These are phyloP conservation scores for Labyrinthula sp. DNA, from an alignment of 352 stramenopile species.

Conservation along the genomic window DNA sequence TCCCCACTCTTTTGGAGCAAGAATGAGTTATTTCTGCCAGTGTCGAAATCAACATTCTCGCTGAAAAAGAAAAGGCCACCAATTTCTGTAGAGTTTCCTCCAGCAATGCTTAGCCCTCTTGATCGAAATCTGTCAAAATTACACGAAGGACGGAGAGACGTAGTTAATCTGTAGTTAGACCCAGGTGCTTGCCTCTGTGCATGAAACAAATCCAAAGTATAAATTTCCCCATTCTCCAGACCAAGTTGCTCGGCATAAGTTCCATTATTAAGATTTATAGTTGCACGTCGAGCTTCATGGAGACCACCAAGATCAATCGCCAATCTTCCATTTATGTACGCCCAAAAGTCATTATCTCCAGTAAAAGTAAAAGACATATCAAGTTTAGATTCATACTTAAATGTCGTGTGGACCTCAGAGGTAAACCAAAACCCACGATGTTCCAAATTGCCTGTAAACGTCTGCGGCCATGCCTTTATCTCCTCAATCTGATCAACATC, in stretches of 20 bases:
- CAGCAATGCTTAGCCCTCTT: not conserved
- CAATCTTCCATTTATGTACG: conserved; percentile 2
- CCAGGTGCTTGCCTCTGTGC: conserved; percentile 6
- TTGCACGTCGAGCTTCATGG: too few species aligned
- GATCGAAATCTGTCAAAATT: conserved; percentile 7
- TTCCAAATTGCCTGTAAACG: not conserved
- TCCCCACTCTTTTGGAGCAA: too few species aligned
- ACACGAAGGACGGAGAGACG: conserved; percentile 5
- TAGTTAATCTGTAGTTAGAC: conserved; percentile 14
- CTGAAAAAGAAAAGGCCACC: too few species aligned
- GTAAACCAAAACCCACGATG: conserved; percentile 20
- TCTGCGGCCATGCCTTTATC: conserved; percentile 7
- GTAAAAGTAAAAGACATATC: conserved; percentile 13
- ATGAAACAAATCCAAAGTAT: conserved; percentile 19
- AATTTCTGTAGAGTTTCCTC: not conserved
- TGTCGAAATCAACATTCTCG: too few species aligned
- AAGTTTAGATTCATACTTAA: conserved; percentile 13
- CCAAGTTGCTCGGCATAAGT: not conserved
- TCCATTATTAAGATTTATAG: too few species aligned
- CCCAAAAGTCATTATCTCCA: conserved; percentile 19
- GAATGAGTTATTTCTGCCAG: too few species aligned
- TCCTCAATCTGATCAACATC: not conserved
- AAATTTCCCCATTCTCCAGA: conserved; percentile 10
- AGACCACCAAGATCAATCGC: conserved; percentile 12
- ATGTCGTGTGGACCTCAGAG: conserved; percentile 19